A percentile compares a stretch with the other conserved stretches of the same genome.
Evolutionary conservation across 129 eudicot genomes (phyloP).

Genomic region (Arctium lappa): DNA sequence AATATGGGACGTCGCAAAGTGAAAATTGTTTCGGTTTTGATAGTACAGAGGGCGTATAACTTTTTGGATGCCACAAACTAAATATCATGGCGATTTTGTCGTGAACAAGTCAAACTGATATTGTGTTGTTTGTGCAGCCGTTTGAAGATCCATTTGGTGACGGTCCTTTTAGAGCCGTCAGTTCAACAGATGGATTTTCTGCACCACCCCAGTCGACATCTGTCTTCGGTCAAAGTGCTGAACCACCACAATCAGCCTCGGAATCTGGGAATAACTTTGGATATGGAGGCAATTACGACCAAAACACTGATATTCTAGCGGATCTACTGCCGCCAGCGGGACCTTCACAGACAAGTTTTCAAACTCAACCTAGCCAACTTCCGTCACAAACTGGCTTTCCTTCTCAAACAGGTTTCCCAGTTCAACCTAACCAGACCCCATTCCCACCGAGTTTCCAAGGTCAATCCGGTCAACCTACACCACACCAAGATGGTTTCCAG

Average conservation of each 20-base stretch:
- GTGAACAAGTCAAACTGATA: background rate
- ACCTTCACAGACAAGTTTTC: conserved; percentile 36
- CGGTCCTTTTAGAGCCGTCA: conserved; percentile 78
- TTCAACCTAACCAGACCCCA: conserved; percentile 19
- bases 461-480: conserved; percentile 39
- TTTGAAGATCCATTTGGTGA: conserved; percentile 98
- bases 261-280: conserved; percentile 33
- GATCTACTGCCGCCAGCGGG: conserved; percentile 84
- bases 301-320: conserved; percentile 67
- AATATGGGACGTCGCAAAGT: too few species aligned
- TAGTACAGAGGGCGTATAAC: background rate
- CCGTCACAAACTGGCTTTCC: conserved; percentile 26
- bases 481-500: conserved; percentile 22
- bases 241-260: conserved; percentile 33
- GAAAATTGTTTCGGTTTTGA: too few species aligned
- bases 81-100: background rate
- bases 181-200: conserved; percentile 46
- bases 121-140: conserved; percentile 42
- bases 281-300: conserved; percentile 41
- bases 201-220: conserved; percentile 48
- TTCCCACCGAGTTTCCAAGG: conserved; percentile 23
- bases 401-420: conserved; percentile 25
- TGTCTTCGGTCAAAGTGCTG: conserved; percentile 40
- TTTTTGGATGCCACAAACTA: background rate
- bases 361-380: conserved; percentile 33